Base-by-base conservation (phyloP, 805 yeast genomes). In the Starmerella potacharoeniae region DNA sequence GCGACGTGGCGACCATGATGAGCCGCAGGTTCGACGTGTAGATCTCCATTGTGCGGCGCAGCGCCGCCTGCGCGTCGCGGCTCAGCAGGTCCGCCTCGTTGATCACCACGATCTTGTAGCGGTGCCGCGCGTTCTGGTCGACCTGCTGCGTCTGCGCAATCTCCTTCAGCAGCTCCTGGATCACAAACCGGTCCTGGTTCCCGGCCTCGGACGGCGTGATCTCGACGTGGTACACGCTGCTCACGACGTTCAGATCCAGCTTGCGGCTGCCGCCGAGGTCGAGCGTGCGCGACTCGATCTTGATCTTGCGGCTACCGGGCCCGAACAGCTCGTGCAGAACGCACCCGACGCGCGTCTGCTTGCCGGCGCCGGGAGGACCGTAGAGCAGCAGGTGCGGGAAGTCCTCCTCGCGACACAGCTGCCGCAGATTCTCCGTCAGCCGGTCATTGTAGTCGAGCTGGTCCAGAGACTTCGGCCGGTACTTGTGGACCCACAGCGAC, bases 121-220 rank as follows among this genome's bases (percentile, higher is more conserved):
- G 63, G 73, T 75, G 69, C 71, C 73, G 51, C 35, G 76, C 73
- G 8, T 77, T 65, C 64, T 86, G 82, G 67, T 90, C 96, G n/a
- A 93, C 89, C 65, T 90, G 96, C 65, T 90, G 96, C 11, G 93
- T 86, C 64, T 89, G 95, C 2, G 97, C 98, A 47, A 93, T 82
- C 60, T 93, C 97, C 65, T 93, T 93, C 62, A 93, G 75, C 58
- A 93, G 71, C 64, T 93, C 97, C 67, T 93, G 97, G 61, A 93
- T 89, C 35, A 93, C 96, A 51, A 93, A 83, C 59, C 97, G 77
- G 70, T 93, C 99, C 66, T 89, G 88, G 68, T 84, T 88, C 6
- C 97, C 97, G 83, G 93, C 84, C 70, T 93, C 98, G 57, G 93
- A 80, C 7, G 99, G 99, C 2, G 97, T 93, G 64, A 93, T 86